These are phyloP conservation scores for Cicer judaicum DNA, from an alignment of 306 rosid genomes.

Conservation along the genomic window DNA sequence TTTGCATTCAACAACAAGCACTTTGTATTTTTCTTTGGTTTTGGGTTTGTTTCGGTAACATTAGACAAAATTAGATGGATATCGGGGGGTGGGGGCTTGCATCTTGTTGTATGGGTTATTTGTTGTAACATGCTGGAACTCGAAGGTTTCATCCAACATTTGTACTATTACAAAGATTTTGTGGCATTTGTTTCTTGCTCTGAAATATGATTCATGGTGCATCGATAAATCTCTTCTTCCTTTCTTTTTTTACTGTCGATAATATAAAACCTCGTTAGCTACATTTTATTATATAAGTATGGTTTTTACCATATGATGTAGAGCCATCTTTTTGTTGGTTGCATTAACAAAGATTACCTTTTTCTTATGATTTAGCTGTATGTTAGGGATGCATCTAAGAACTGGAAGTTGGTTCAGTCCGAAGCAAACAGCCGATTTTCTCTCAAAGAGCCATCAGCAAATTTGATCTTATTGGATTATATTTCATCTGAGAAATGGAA, in stretches of 20 bases:
- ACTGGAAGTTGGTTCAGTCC: constrained; percentile 78
- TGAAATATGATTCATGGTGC: neutral
- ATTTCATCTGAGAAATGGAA: constrained; percentile 81
- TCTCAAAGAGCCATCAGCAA: constrained; percentile 82
- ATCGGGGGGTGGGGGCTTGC: neutral
- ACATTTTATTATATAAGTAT: constrained; percentile 2
- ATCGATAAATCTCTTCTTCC: neutral
- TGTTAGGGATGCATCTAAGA: constrained; percentile 81
- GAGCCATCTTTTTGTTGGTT: constrained; percentile 36
- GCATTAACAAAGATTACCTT: constrained; percentile 36
- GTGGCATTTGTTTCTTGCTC: constrained; percentile 10
- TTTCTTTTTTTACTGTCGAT: neutral
- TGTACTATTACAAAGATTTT: neutral
- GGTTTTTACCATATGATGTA: constrained; percentile 21
- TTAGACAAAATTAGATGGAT: constrained; percentile 6
- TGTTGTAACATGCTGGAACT: constrained; percentile 13
- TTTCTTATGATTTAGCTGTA: constrained; percentile 64
- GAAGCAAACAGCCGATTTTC: constrained; percentile 66
- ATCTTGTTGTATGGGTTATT: constrained; percentile 24
- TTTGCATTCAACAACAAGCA: constrained; percentile 2
- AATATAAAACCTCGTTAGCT: neutral
- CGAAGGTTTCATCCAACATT: constrained; percentile 4
- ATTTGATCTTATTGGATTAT: constrained; percentile 77
- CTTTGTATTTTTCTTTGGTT: neutral
- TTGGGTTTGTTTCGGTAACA: neutral